Conservation (phyloP, 176 grass and related monocot species). For the Aegilops umbellulata region DNA sequence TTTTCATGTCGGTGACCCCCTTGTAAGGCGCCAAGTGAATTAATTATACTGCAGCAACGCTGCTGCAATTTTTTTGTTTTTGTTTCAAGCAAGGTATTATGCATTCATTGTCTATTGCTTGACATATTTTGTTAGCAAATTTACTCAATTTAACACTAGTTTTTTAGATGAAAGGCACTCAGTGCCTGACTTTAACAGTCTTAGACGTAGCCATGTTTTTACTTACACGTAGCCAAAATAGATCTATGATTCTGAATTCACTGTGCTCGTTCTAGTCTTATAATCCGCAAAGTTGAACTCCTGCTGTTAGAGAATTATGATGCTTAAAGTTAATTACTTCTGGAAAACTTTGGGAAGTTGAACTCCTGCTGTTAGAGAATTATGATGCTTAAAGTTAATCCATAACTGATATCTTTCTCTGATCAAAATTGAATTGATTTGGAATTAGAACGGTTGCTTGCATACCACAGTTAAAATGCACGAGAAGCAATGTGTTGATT, state of each 20-base stretch:
- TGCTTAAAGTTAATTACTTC: background rate
- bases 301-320: background rate
- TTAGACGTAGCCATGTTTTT: background rate
- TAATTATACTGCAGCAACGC: background rate
- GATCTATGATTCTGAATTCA: background rate
- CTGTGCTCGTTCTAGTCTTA: background rate
- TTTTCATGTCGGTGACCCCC: background rate
- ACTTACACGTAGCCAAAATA: background rate
- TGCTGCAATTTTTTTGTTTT: constrained; percentile 21
- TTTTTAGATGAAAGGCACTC: background rate
- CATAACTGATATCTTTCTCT: background rate
- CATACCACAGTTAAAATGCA: background rate
- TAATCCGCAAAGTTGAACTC: background rate
- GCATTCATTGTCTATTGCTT: constrained; percentile 4
- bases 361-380: constrained; percentile 1
- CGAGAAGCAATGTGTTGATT: constrained; percentile 1
- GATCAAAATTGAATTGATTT: background rate
- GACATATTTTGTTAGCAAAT: background rate
- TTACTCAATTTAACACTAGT: background rate
- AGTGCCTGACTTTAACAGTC: too few relatives aligned
- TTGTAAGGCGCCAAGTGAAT: background rate
- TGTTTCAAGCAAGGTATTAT: background rate
- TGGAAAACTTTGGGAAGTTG: background rate
- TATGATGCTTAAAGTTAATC: background rate
- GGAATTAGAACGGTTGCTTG: background rate